phyloP scores from a whole-genome alignment of 129 eudicot genomes.

The Logfia minima region DNA sequence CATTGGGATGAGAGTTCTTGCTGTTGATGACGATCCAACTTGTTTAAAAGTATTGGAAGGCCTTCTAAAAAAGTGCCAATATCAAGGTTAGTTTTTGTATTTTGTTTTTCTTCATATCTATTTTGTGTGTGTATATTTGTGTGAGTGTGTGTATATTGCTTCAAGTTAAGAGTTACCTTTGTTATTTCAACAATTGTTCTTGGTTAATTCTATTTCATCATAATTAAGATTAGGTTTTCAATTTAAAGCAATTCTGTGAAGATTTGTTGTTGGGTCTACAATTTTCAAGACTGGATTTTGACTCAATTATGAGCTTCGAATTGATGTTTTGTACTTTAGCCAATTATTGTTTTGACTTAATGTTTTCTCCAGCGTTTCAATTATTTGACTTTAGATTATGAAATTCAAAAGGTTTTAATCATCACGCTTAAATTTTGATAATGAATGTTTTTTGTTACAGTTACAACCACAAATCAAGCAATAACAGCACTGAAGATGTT shows the following conservation, averaged over 20 bases:
- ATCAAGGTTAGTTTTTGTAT: conserved; percentile 53
- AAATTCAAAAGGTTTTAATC: not conserved
- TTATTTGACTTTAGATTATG: conserved; percentile 17
- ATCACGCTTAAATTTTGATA: conserved; percentile 8
- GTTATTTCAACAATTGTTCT: conserved; percentile 20
- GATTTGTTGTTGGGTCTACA: conserved; percentile 18
- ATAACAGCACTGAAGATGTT: conserved; percentile 65
- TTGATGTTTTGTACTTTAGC: conserved; percentile 2
- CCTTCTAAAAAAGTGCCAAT: conserved; percentile 75
- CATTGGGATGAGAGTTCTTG: conserved; percentile 91
- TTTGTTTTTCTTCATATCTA: not conserved
- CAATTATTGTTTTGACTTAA: conserved; percentile 6
- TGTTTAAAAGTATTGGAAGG: conserved; percentile 75
- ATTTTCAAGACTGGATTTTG: conserved; percentile 6
- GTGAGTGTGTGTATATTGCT: not conserved
- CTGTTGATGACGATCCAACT: conserved; percentile 88
- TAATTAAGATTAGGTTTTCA: conserved; percentile 11
- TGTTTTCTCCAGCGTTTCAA: conserved; percentile 9
- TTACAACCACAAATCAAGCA: conserved; percentile 65
- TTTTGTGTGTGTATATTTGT: not conserved
- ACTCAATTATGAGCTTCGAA: conserved; percentile 13
- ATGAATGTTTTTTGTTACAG: conserved; percentile 36
- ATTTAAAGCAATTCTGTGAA: conserved; percentile 17
- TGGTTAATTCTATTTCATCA: not conserved
- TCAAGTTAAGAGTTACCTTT: not conserved